Base-by-base conservation (phyloP, 1,139 yeast genomes). In the Candida tetrigidarum region DNA sequence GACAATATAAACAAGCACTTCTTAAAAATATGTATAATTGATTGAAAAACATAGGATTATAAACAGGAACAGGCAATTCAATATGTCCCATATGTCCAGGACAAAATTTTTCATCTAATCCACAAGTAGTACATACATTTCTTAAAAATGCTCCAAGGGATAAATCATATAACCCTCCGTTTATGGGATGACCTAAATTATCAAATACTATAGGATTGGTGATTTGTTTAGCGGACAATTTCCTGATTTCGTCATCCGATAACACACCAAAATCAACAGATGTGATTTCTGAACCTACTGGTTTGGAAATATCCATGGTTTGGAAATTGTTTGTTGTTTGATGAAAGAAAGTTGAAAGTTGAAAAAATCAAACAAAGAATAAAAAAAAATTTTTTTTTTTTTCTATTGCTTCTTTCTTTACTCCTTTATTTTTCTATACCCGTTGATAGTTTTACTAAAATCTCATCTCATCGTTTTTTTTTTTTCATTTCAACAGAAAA, bases 41-140 rank as follows among this genome's bases (percentile, higher is more conserved):
- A 61, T 83, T 81, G 81, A 95, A 93, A 62, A 95, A 93, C 58
- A 95, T 71, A 14, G 99, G 98, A 63, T 91, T 93, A 73, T 91
- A 95, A 39, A 90, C 96, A 5, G 98, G 96, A 33, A 90, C 86
- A 8, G 99, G 99, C 55, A 95, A 78, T 64, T 93, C 97, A 49
- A 95, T 91, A 66, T 95, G 99, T 48, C 99, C 99, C 69, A 90
- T 91, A 66, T 95, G 99, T 30, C 99, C 99, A 2, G 98, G 97
- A 71, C 99, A 95, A 59, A 82, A 86, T 60, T 88, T 83, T 57
- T 93, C 98, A 63, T 91, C 97, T 51, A 93, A 75, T 22, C 98
- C 97, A 80, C 99, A 95, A 2, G 99, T 93, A 23, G 95, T 78
- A 80, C 99, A 92, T 44, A 88, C 75, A 63, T 92, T 89, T 63